phyloP scores from a whole-genome alignment of 2,329 filamentous ascomycete genomes.

The Botryotinia narcissicola region DNA sequence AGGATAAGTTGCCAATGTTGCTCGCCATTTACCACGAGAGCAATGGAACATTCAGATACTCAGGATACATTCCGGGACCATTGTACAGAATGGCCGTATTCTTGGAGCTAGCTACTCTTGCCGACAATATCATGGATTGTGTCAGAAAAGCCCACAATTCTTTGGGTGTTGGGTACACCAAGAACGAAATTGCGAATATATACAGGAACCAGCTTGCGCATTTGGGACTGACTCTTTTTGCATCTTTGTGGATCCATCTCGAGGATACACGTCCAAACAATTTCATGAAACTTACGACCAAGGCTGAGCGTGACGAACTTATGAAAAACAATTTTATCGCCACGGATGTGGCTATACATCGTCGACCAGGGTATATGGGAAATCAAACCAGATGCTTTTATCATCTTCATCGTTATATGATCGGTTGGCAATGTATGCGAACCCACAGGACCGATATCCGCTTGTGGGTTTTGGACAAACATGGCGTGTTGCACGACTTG shows the following conservation, averaged over 20 bases:
- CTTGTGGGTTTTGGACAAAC: neutral
- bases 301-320: neutral
- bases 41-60: rapidly evolving
- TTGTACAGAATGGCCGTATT: neutral
- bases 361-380: neutral
- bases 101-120: rapidly evolving
- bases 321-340: rapidly evolving
- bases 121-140: neutral
- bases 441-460: neutral
- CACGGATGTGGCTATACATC: rapidly evolving
- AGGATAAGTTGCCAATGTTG: neutral
- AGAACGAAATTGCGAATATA: neutral
- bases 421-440: rapidly evolving
- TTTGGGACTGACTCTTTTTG: neutral
- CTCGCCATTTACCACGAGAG: neutral
- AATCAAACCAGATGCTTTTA: neutral
- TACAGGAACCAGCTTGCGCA: rapidly evolving
- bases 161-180: neutral
- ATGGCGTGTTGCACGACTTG: neutral
- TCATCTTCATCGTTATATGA: neutral
- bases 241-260: neutral
- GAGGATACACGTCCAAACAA: neutral
- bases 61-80: neutral
- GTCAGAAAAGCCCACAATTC: neutral
- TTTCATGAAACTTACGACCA: neutral